Base-by-base conservation (phyloP, 352 stramenopile species). In the Pythium dissimile region DNA sequence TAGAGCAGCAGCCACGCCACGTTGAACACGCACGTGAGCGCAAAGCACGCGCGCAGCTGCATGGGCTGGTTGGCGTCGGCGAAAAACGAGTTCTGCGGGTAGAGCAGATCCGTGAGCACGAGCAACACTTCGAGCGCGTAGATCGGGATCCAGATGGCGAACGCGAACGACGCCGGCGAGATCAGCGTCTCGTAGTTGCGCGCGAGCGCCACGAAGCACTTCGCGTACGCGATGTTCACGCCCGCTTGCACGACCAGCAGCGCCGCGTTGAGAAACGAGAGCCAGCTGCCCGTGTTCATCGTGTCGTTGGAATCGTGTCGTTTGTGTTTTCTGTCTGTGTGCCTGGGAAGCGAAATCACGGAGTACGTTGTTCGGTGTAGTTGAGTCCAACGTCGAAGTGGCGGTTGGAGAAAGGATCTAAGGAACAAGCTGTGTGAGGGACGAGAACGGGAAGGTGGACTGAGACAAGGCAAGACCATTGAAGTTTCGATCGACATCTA, bases 151-250 rank as follows among this genome's bases (percentile, higher is more conserved):
- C 82, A 92, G 43, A 92, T 72, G 23, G 59, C 53, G 24, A 87
- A 66, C 21, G 76, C 77, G 53, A 84, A 92, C 38, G 60, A 78
- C 34, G 76, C 74, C 2, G 82, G 82, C 13, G 80, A 73, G 53
- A 92, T 89, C 11, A 90, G 66, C 41, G 82, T 89, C 59, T 92
- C 80, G 47, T 87, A 82, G 26, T 84, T 67, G n/a, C 66, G 72
- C 27, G 69, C 54, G 15, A 84, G 66, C 12, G 41, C 41, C 55
- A 79, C 72, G 38, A 92, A 75, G 26, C 47, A 66, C 35, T 81
- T 78, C 47, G 73, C 77, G 61, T 90, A 89, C 11, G 73, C 62
- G 43, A 82, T 81, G 59, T 90, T 90, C 23, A 90, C 73, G 46
- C 68, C 69, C 0, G 71, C 80, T 57, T 92, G 82, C 32, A 84